These are phyloP conservation scores for Penicillium dipodomyicola DNA, from an alignment of 495 filamentous ascomycete species.

Conservation along the genomic window DNA sequence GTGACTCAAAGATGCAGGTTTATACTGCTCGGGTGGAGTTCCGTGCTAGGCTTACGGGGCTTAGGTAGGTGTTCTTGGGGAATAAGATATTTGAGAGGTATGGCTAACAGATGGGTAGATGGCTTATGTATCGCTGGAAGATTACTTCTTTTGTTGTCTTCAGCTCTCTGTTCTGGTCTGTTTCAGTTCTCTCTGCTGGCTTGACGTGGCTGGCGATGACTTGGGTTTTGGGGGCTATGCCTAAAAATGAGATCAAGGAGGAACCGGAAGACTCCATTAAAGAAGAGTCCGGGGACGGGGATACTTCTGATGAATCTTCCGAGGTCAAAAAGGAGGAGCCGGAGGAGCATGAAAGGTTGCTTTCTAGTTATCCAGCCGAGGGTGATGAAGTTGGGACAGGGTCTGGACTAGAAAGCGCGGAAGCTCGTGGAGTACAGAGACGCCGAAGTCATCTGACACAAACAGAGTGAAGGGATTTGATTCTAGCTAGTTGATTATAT, in stretches of 20 bases:
- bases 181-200: constrained; percentile 60
- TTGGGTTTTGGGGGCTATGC: constrained; percentile 31
- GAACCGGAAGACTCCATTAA: constrained; percentile 30
- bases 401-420: constrained; percentile 36
- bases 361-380: constrained; percentile 22
- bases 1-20: constrained; percentile 64
- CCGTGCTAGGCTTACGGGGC: constrained; percentile 66
- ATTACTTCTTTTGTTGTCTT: constrained; percentile 65
- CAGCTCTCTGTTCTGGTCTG: constrained; percentile 68
- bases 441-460: constrained; percentile 32
- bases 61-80: constrained; percentile 49
- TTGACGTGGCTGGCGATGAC: constrained; percentile 56
- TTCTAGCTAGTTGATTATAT: neutral
- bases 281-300: constrained; percentile 26
- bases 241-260: constrained; percentile 29
- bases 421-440: constrained; percentile 35
- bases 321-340: constrained; percentile 26
- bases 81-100: neutral
- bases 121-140: constrained; percentile 82
- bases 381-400: constrained; percentile 25
- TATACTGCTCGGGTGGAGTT: constrained; percentile 69
- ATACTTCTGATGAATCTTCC: constrained; percentile 14
- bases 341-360: constrained; percentile 14
- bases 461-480: constrained; percentile 14
- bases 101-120: constrained; percentile 42